Evolutionary conservation across 257 asterid genomes (phyloP), one percentile per base, ranked within the genome.

Genomic region (Jacaranda copaia): DNA sequence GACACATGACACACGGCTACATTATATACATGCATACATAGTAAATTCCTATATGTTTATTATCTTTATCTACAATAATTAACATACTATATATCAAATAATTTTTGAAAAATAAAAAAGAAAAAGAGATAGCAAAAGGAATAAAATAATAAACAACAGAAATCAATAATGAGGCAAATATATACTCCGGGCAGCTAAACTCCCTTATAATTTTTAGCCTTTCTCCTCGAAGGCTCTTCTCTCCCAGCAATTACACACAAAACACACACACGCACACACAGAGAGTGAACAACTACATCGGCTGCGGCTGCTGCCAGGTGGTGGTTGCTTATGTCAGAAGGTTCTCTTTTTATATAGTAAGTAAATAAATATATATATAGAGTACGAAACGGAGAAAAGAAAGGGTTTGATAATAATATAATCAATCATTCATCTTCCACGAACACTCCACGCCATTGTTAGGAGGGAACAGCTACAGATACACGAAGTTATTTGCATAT

Each of bases 401-500:
- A 51, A 49, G 66, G 11, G 58, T 67, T 80, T 59, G 57, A 13
- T 42, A 46, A 72, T 76, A 38, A 53, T 80, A 53, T 73, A 77
- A 77, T 80, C 87, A 71, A 56, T 81, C 81, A 74, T 74, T 71
- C 79, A 62, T 78, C 78, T 60, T 58, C 72, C 13, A 45, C 57
- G 75, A 9, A 66, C 76, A 71, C 80, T 78, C 80, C 79, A 84
- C 81, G 76, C 82, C 85, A 81, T 84, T 84, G 85, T 52, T 51
- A 14, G 59, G 68, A 19, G 76, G 19, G 46, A 82, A 52, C 68
- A 76, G 79, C 79, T 58, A 59, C 39, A 64, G 63, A 35, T 49
- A 49, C 42, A 53, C 66, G 16, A 45, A 80, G 81, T 75, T 80
- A 57, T 59, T 20, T 51, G 53, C 51, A 49, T 60, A 64, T 15